Percentiles rank a stretch among this genome's conserved stretches.
These are phyloP conservation scores for Penicillium thymicola DNA, from an alignment of 2,329 filamentous ascomycete species.

Conservation along the genomic window DNA sequence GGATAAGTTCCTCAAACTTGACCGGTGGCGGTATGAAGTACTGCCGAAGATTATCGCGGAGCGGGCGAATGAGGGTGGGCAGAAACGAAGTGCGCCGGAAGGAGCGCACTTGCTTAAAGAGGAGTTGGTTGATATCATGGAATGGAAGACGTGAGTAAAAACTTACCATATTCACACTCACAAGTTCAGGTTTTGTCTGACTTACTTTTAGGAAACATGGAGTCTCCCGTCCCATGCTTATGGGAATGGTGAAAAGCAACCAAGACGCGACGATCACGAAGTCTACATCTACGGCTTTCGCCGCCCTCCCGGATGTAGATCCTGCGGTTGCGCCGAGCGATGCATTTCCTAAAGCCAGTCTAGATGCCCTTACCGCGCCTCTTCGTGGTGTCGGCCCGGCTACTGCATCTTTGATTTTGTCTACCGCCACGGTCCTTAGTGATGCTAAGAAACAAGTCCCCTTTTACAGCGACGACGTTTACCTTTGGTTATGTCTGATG, in stretches of 20 bases:
- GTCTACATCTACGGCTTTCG: slow-evolving; percentile 30
- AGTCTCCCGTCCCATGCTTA: slow-evolving; percentile 37
- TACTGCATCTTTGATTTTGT: slow-evolving; percentile 43
- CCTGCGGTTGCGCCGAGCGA: slow-evolving; percentile 8
- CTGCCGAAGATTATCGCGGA: slow-evolving; percentile 28
- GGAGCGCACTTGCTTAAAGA: slow-evolving; percentile 31
- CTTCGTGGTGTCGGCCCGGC: slow-evolving; percentile 44
- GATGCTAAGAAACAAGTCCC: slow-evolving; percentile 26
- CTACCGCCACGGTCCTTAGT: slow-evolving; percentile 24
- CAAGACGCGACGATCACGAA: slow-evolving; percentile 22
- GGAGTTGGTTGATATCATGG: slow-evolving; percentile 39
- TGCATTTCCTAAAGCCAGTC: slow-evolving; percentile 30
- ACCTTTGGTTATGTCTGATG: slow-evolving; percentile 37
- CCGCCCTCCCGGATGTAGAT: slow-evolving; percentile 14
- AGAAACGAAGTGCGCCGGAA: slow-evolving; percentile 8
- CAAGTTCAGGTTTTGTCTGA: background rate
- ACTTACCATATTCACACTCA: background rate
- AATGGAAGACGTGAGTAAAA: slow-evolving; percentile 45
- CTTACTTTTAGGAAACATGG: slow-evolving; percentile 25
- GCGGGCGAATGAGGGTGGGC: slow-evolving; percentile 3
- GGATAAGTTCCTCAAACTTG: slow-evolving; percentile 31
- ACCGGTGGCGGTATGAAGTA: slow-evolving; percentile 39
- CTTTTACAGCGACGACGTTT: slow-evolving; percentile 46
- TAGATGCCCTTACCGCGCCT: slow-evolving; percentile 34
- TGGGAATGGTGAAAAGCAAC: slow-evolving; percentile 42